A percentile compares a stretch with the other conserved stretches of the same genome.
phyloP scores from a whole-genome alignment of 768 basidiomycete genomes.

The Ramaria sp. region DNA sequence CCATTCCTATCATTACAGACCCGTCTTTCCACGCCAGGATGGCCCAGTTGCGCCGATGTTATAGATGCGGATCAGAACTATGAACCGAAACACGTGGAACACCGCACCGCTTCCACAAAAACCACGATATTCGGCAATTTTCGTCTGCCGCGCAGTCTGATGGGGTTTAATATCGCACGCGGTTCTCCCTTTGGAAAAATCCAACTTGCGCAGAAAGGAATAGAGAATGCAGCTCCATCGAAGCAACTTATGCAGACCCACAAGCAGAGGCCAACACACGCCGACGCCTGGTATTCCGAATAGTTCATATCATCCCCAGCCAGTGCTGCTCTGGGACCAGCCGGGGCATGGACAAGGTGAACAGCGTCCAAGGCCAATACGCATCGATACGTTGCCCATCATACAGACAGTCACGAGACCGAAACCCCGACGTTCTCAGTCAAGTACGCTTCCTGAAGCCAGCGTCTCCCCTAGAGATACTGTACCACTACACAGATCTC shows the following conservation, averaged over 20 bases:
- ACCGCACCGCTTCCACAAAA: not conserved
- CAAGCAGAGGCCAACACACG: not conserved
- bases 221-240: too few species aligned
- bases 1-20: not conserved
- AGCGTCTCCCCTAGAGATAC: not conserved
- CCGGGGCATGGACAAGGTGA: not conserved
- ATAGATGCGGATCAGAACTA: not conserved
- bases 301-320: not conserved
- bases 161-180: not conserved
- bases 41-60: not conserved
- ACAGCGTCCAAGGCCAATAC: not conserved
- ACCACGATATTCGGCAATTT: not conserved
- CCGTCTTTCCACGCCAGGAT: not conserved
- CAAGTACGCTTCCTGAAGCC: not conserved
- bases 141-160: not conserved
- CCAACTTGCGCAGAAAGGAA: not conserved
- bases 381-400: not conserved
- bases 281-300: not conserved
- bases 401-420: not conserved
- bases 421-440: not conserved
- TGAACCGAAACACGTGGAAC: not conserved
- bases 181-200: not conserved
- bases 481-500: not conserved
- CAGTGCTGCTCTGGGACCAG: not conserved
- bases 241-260: not conserved